Base-by-base conservation (phyloP, 23 red algal species). In the Gracilaria caudata region DNA sequence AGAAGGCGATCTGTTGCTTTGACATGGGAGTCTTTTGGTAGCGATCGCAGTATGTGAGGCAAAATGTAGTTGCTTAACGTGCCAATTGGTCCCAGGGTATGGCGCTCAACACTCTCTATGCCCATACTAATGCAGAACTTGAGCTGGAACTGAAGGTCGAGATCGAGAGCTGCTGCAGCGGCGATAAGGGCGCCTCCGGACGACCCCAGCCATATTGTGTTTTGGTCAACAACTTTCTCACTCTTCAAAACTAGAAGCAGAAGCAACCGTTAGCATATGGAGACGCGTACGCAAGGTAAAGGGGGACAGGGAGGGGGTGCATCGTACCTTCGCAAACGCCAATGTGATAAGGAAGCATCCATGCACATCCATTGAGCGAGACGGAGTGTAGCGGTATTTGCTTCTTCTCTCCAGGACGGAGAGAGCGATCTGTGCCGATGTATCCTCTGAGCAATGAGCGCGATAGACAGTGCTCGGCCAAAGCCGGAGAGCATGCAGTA, bases 331-430 rank as follows among this genome's bases (percentile, higher is more conserved):
- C 53, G 25, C 79, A 83, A 8, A 83, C 84, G 72, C 84, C 84
- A n/a, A 88, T 79, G 53, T 88, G 84, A 51, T 88, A 88, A 13
- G 84, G 84, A 12, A 88, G 68, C 84, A 78, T 61, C 84, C 84
- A 88, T 5, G 84, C 84, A 72, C 84, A 88, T 30, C 84, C 84
- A 33, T 66, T 64, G 40, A 88, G 58, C 12, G 84, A 88, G 3
- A 88, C 84, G 28, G 84, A 77, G 68, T 64, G 55, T 72, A 88
- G 30, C 59, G 55, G 84, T 13, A 66, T 38, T 6, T 66, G 66
- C 25, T 79, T 79, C 16, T 38, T 63, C 25, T 79, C 47, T 19
- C 47, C 51, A 21, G 79, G 53, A 6, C 12, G 32, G n/a, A 83
- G 49, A 39, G 39, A 64, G 49, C 39, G 51, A 83, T 83, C 79